These are phyloP conservation scores for sorghum (Sorghum bicolor) DNA, from an alignment of 176 grass and related monocot genomes.

Conservation along the genomic window DNA sequence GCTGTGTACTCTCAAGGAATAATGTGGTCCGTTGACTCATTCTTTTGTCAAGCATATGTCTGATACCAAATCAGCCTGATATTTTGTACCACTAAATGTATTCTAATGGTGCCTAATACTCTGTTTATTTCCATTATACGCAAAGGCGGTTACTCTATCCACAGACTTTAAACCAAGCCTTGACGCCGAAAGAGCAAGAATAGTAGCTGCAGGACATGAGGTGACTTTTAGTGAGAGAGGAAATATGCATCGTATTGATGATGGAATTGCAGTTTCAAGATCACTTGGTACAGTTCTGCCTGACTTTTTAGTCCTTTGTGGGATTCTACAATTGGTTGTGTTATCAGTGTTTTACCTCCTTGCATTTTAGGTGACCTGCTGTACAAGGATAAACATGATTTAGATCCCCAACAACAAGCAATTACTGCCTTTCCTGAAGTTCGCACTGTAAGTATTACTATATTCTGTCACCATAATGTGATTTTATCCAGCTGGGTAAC, in stretches of 20 bases:
- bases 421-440: conserved; percentile 43
- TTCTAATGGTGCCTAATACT: conserved; percentile 5
- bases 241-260: conserved; percentile 15
- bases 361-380: conserved; percentile 38
- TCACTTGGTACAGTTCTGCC: conserved; percentile 27
- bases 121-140: conserved; percentile 1
- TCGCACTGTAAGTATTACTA: conserved; percentile 28
- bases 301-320: neutral
- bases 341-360: neutral
- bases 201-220: conserved; percentile 4
- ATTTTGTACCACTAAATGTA: conserved; percentile 12
- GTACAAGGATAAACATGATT: neutral
- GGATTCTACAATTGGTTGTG: neutral
- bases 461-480: neutral
- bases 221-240: neutral
- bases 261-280: conserved; percentile 35
- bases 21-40: conserved; percentile 27
- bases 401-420: conserved; percentile 10
- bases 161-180: conserved; percentile 33
- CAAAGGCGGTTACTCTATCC: conserved; percentile 30
- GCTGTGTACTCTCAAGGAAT: conserved; percentile 43
- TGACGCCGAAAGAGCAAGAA: conserved; percentile 26
- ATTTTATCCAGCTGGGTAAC: conserved; percentile 7
- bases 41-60: neutral
- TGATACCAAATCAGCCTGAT: conserved; percentile 8